phyloP scores from a whole-genome alignment of 768 basidiomycete species.

The Hypholoma sublateritium region DNA sequence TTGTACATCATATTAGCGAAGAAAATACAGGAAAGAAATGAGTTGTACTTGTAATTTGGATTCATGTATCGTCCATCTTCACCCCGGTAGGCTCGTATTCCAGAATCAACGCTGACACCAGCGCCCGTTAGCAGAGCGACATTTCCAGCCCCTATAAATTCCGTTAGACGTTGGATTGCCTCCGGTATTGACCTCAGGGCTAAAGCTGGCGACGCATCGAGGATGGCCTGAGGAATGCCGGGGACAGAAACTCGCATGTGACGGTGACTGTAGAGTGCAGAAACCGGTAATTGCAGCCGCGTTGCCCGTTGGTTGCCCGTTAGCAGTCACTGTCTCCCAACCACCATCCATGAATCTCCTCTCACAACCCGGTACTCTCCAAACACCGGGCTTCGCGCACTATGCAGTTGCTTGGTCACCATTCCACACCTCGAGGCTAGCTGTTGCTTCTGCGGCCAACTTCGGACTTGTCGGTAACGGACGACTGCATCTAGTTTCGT shows the following conservation, averaged over 20 bases:
- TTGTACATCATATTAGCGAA: not conserved
- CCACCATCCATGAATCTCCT: constrained; percentile 30
- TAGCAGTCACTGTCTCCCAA: constrained; percentile 7
- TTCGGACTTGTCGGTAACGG: constrained; percentile 97
- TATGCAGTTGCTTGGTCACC: constrained; percentile 85
- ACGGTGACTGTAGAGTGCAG: constrained; percentile 33
- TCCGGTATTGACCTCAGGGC: constrained; percentile 41
- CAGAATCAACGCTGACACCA: constrained; percentile 93
- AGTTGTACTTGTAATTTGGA: constrained; percentile 75
- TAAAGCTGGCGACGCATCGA: constrained; percentile 40
- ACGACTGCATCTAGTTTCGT: constrained; percentile 68
- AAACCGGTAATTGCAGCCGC: constrained; percentile 15
- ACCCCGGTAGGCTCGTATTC: constrained; percentile 93
- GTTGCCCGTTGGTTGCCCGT: not conserved
- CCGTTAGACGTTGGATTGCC: constrained; percentile 59
- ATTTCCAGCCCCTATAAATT: constrained; percentile 71
- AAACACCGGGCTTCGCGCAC: constrained; percentile 84
- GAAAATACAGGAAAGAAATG: constrained; percentile 2
- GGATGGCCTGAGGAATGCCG: constrained; percentile 61
- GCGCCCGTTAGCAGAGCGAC: constrained; percentile 83
- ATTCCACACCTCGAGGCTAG: constrained; percentile 72
- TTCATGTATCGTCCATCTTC: constrained; percentile 85
- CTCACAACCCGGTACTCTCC: constrained; percentile 49
- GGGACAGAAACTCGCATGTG: constrained; percentile 82
- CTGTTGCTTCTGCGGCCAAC: constrained; percentile 85